phyloP scores from a whole-genome alignment of 345 rosid species.

The Erysimum cheiranthoides region DNA sequence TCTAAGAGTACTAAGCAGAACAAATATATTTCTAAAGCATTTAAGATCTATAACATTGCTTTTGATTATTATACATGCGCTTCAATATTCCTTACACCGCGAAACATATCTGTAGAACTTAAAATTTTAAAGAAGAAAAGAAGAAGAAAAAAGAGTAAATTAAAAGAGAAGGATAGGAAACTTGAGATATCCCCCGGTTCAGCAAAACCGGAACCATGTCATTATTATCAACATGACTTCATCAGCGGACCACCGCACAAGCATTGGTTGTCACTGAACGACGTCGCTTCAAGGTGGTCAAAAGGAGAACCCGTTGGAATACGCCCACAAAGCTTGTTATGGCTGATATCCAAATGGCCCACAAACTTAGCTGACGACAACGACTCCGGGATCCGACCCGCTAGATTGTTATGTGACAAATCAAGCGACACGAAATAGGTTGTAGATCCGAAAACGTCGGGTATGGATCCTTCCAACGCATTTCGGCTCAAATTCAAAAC shows the following conservation, averaged over 20 bases:
- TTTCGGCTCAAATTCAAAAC: slow-evolving; percentile 82
- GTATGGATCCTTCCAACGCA: slow-evolving; percentile 71
- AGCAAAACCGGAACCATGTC: slow-evolving; percentile 25
- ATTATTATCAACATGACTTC: slow-evolving; percentile 57
- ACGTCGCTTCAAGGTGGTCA: slow-evolving; percentile 70
- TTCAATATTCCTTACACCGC: slow-evolving; percentile 2
- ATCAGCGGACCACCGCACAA: slow-evolving; percentile 85
- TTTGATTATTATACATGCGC: slow-evolving; percentile 5
- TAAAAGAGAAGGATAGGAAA: neutral
- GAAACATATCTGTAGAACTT: slow-evolving; percentile 12
- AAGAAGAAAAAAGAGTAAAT: slow-evolving; percentile 4
- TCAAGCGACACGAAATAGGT: slow-evolving; percentile 82
- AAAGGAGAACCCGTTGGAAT: slow-evolving; percentile 86
- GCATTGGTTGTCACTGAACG: slow-evolving; percentile 75
- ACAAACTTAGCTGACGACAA: slow-evolving; percentile 63
- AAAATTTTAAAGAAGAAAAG: neutral
- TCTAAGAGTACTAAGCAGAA: neutral
- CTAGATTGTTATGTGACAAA: slow-evolving; percentile 66
- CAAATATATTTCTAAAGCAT: no score
- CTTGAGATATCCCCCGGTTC: slow-evolving; percentile 11
- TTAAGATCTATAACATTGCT: slow-evolving; percentile 35
- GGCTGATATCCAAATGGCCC: slow-evolving; percentile 88
- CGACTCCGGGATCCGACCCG: slow-evolving; percentile 74
- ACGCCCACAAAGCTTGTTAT: slow-evolving; percentile 85
- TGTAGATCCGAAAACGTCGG: slow-evolving; percentile 73